These are phyloP conservation scores for Phytophthora idaei DNA, from an alignment of 352 stramenopile species.

Conservation along the genomic window DNA sequence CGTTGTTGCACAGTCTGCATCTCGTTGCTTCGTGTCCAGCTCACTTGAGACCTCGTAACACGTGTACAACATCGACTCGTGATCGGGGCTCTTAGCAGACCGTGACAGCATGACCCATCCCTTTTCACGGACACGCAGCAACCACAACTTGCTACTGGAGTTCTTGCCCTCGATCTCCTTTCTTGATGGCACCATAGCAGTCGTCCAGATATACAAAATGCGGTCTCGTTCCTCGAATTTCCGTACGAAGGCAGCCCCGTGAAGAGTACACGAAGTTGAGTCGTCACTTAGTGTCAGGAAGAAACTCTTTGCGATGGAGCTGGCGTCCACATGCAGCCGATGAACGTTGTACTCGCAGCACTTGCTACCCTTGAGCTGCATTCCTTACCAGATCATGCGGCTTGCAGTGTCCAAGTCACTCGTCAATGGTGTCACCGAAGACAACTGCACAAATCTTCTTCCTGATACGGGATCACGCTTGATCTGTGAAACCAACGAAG, in stretches of 20 bases:
- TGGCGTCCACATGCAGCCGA: slow-evolving; percentile 22
- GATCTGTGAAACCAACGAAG: slow-evolving; percentile 20
- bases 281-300: slow-evolving; percentile 16
- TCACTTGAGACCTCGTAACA: slow-evolving; percentile 30
- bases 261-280: slow-evolving; percentile 6
- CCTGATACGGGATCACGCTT: slow-evolving; percentile 17
- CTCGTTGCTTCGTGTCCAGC: background rate
- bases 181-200: slow-evolving; percentile 18
- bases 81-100: slow-evolving; percentile 14
- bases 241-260: slow-evolving; percentile 18
- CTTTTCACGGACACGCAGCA: slow-evolving; percentile 24
- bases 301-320: slow-evolving; percentile 28
- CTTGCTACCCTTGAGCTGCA: slow-evolving; percentile 20
- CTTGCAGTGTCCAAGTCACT: slow-evolving; percentile 21
- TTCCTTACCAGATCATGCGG: slow-evolving; percentile 26
- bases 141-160: slow-evolving; percentile 6
- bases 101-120: slow-evolving; percentile 22
- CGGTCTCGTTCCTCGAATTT: slow-evolving; percentile 24
- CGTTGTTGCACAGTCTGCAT: background rate
- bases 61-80: slow-evolving; percentile 20
- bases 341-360: slow-evolving; percentile 22
- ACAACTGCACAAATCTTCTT: slow-evolving; percentile 16
- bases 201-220: slow-evolving; percentile 30
- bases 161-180: background rate
- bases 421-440: slow-evolving; percentile 13